These are phyloP conservation scores for Trichomonas vaginalis DNA, from an alignment of 208 protist species.

Conservation along the genomic window DNA sequence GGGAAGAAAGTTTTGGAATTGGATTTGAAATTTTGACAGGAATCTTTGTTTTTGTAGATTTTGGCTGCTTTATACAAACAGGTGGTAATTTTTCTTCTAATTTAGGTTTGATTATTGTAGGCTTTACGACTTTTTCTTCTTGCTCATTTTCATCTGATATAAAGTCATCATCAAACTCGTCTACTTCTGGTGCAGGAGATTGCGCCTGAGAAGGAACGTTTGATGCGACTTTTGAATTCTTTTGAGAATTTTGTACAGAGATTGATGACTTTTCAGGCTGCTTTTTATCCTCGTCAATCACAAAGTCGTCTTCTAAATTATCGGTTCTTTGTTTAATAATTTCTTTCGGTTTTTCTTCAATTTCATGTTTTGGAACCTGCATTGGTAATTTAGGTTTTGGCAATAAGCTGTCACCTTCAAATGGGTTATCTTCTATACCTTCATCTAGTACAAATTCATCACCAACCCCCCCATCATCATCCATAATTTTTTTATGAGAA, in stretches of 20 bases:
- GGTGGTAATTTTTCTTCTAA: neutral
- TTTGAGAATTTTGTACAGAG: neutral
- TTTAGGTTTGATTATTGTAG: neutral
- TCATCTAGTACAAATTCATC: neutral
- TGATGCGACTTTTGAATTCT: neutral
- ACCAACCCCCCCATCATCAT: neutral
- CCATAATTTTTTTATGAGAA: neutral
- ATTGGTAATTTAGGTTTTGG: neutral
- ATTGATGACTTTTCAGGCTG: no score
- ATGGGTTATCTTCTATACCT: neutral
- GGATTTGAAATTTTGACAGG: neutral
- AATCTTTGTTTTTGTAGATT: neutral
- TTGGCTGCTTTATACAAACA: neutral
- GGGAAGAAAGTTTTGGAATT: neutral
- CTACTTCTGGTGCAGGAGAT: neutral
- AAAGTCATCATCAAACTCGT: neutral
- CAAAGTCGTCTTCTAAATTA: neutral
- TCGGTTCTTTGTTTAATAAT: no score
- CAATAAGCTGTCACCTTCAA: neutral
- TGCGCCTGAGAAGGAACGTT: neutral
- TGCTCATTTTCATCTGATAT: neutral
- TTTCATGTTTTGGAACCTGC: neutral
- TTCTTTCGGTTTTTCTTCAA: no score
- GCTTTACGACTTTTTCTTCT: neutral
- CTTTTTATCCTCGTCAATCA: neutral